Evolutionary conservation across 257 asterid species (phyloP).

Genomic region (Leonotis leonurus): DNA sequence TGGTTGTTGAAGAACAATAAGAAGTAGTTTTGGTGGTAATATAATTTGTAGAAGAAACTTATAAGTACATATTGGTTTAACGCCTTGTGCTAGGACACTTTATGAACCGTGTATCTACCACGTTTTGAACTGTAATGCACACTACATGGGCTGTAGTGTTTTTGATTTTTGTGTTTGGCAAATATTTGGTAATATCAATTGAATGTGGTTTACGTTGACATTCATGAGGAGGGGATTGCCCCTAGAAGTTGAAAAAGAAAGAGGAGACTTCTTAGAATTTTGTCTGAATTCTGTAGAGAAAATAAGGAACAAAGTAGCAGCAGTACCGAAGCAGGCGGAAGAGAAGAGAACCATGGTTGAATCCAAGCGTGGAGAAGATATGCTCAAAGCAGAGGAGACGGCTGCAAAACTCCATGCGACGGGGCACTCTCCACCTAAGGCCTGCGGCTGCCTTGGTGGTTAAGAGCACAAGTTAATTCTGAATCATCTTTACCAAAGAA

Average conservation of each 20-base stretch:
- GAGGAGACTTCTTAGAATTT: neutral
- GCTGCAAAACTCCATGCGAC: conserved; percentile 70
- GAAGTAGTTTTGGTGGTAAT: too few relatives aligned
- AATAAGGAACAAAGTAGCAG: conserved; percentile 57
- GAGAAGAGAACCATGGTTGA: conserved; percentile 64
- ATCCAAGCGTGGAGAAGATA: conserved; percentile 50
- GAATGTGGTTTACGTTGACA: too few relatives aligned
- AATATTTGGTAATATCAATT: too few relatives aligned
- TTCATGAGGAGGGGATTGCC: too few relatives aligned
- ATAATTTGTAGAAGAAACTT: too few relatives aligned
- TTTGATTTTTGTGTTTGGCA: too few relatives aligned
- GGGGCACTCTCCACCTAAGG: conserved; percentile 47
- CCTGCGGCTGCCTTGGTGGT: conserved; percentile 52
- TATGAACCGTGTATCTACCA: too few relatives aligned
- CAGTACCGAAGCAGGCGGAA: conserved; percentile 66
- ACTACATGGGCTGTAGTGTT: too few relatives aligned
- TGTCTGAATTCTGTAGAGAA: conserved; percentile 38
- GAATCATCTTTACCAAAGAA: neutral
- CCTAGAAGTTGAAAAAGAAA: neutral
- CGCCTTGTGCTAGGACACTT: too few relatives aligned
- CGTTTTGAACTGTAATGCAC: too few relatives aligned
- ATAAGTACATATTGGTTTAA: too few relatives aligned
- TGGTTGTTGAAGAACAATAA: too few relatives aligned
- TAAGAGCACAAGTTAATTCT: neutral
- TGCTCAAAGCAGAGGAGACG: conserved; percentile 54